A percentile compares a stretch with the other conserved stretches of the same genome.
These are phyloP conservation scores for Lenwebbia sp. DNA, from an alignment of 345 rosid genomes.

Conservation along the genomic window DNA sequence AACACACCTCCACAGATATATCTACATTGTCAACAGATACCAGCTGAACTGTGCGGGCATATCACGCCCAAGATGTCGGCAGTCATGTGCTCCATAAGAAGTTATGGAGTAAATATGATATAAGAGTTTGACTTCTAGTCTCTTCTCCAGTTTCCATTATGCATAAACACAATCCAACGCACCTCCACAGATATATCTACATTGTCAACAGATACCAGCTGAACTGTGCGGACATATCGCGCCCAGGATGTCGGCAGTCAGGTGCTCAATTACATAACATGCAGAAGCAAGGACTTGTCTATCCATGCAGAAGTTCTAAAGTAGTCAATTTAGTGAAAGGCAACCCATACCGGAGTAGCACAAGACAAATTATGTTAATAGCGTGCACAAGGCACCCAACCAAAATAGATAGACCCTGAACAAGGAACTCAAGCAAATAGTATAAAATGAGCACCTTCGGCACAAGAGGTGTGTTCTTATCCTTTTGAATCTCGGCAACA, in stretches of 20 bases:
- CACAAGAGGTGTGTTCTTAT: conserved; percentile 63
- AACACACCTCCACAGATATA: background rate
- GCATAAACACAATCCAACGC: background rate
- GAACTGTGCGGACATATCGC: background rate
- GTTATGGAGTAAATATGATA: background rate
- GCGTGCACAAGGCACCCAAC: background rate
- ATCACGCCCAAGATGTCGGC: background rate
- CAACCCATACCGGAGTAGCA: background rate
- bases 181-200: background rate
- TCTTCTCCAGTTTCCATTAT: background rate
- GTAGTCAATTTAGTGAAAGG: background rate
- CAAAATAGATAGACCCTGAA: background rate
- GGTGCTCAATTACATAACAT: background rate
- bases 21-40: background rate
- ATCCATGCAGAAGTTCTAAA: background rate
- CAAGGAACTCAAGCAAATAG: background rate
- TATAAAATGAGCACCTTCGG: conserved; percentile 40
- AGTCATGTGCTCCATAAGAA: background rate
- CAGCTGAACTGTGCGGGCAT: background rate
- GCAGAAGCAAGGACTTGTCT: background rate
- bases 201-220: background rate
- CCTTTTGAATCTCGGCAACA: conserved; percentile 33
- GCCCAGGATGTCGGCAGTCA: background rate
- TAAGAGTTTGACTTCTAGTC: background rate
- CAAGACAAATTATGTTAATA: background rate